Evolutionary conservation across 176 grass and related monocot genomes (phyloP).

Genomic region (Oryza australiensis): DNA sequence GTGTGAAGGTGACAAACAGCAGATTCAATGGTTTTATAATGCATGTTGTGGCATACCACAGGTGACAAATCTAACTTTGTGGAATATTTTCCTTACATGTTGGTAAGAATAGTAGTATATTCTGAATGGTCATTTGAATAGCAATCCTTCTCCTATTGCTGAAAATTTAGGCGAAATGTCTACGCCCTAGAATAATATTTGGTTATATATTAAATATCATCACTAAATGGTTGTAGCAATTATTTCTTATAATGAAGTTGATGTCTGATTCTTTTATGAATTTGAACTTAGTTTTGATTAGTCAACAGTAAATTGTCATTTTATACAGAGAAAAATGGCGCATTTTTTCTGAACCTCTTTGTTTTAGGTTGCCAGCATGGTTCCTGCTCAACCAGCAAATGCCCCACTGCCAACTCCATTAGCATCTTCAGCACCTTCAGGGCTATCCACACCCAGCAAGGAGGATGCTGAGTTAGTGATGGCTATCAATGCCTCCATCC

Average conservation of each 20-base stretch:
- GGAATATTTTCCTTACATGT: constrained; percentile 2
- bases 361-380: constrained; percentile 47
- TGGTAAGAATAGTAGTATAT: not conserved
- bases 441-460: constrained; percentile 32
- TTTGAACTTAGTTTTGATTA: not conserved
- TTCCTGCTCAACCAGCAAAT: constrained; percentile 38
- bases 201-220: not conserved
- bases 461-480: constrained; percentile 84
- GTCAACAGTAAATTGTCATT: not conserved
- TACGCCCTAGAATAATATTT: not conserved
- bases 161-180: not conserved
- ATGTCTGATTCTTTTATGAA: not conserved
- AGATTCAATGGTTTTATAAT: constrained; percentile 70
- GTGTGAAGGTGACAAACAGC: constrained; percentile 82
- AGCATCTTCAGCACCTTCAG: constrained; percentile 38
- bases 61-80: constrained; percentile 46
- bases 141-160: not conserved
- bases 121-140: constrained; percentile 4
- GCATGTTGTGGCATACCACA: constrained; percentile 80
- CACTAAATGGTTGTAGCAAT: not conserved
- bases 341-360: constrained; percentile 17
- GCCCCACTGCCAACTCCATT: constrained; percentile 31
- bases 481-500: constrained; percentile 92
- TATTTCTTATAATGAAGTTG: not conserved
- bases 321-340: not conserved